Evolutionary conservation across 176 grass and related monocot species (phyloP), one percentile per base, ranked within the genome.

Genomic region (Poa pratensis): DNA sequence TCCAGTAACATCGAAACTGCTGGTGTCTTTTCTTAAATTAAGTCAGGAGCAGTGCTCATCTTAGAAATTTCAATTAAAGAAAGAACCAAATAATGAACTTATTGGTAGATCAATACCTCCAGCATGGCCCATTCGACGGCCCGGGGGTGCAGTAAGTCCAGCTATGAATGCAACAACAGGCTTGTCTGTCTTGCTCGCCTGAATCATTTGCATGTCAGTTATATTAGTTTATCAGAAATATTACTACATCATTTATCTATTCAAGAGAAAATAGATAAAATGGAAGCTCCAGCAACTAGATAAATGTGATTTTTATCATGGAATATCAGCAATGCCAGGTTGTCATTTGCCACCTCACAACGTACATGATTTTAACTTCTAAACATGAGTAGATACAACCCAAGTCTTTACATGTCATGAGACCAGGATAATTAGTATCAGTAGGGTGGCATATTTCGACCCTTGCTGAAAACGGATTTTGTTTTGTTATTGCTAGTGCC

Each of bases 91-190:
- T 16, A 78, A 66, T 49, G 11, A 66, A 83, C 19, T 73, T 77
- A 3, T 87, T 61, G 58, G 9, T 69, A 79, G 60, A 28, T 80
- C 49, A 16, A 32, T 87, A 99, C 96, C 96, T 95, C 96, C 96
- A 91, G 96, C 96, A 86, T 99, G 96, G 71, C 96, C 96, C 96
- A 99, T 99, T 34, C 96, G 93, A 80, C 96, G 96, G 50, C 96
- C 96, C 6, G 96, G 96, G 51, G 96, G 96, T 73, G 96, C 96
- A 9, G 96, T 99, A 43, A 99, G 96, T 92, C 94, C 96, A 82
- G 96, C 96, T 90, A 99, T 99, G 87, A 99, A 99, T 84, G 96
- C 96, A 85, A 99, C 96, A 76, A 99, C 86, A 58, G 96, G 96
- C 83, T 96, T 99, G 59, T 92, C 64, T 19, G 96, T 99, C 68